Evolutionary conservation across 1,284 basidiomycete genomes (phyloP).

Genomic region (Trichosporon ovoides): DNA sequence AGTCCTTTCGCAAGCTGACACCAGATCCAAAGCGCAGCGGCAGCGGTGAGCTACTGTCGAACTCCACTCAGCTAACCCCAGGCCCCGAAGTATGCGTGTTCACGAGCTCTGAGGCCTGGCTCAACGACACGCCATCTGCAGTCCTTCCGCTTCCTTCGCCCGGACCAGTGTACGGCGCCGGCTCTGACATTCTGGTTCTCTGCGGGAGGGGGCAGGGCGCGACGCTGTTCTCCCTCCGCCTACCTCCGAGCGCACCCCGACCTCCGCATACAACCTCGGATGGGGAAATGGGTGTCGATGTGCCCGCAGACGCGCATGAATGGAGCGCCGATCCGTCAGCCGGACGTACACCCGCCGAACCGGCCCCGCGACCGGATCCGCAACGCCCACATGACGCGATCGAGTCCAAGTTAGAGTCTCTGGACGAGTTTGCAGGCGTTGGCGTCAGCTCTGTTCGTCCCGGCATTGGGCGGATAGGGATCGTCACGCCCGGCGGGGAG

Average conservation of each 20-base stretch:
- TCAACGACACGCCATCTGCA: neutral
- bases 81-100: neutral
- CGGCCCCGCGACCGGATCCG: too few relatives aligned
- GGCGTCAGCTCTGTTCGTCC: conserved; percentile 17
- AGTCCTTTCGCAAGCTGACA: too few relatives aligned
- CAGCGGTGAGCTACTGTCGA: too few relatives aligned
- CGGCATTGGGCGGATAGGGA: conserved; percentile 27
- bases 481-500: conserved; percentile 29
- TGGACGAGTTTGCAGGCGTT: conserved; percentile 35
- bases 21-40: too few relatives aligned
- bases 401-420: neutral
- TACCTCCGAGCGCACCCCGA: too few relatives aligned
- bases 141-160: neutral
- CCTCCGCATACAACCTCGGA: too few relatives aligned
- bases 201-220: neutral
- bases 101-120: neutral
- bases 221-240: neutral
- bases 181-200: neutral
- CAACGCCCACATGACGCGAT: too few relatives aligned
- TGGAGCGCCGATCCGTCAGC: too few relatives aligned
- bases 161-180: neutral
- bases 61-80: too few relatives aligned
- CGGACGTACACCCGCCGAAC: too few relatives aligned
- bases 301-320: too few relatives aligned
- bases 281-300: too few relatives aligned